Evolutionary conservation across 2,329 filamentous ascomycete species (phyloP).

Genomic region (Parasarocladium wereldwijsianum): DNA sequence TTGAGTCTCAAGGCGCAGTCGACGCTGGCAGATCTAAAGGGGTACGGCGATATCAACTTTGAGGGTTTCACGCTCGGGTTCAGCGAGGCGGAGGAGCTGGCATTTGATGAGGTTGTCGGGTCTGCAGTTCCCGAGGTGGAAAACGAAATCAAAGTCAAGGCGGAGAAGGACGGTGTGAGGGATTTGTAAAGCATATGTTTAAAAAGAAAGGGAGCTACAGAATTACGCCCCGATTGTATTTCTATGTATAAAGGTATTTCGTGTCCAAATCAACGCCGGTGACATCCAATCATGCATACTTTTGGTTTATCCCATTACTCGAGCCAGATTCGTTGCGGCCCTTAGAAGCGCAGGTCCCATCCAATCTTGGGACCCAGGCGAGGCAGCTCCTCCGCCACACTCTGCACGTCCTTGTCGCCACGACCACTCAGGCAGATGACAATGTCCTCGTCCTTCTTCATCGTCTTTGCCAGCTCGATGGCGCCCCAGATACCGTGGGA

Average conservation of each 20-base stretch:
- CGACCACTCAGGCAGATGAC: constrained; percentile 89
- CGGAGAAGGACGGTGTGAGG: constrained; percentile 4
- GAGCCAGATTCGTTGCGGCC: no score
- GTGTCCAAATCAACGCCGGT: no score
- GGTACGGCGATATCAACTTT: constrained; percentile 25
- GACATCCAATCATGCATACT: no score
- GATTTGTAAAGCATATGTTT: not conserved
- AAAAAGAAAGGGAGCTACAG: not conserved
- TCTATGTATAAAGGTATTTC: constrained; percentile 4
- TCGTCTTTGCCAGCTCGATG: constrained; percentile 79
- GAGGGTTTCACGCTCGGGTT: constrained; percentile 30
- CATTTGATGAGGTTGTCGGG: no score
- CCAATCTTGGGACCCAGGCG: constrained; percentile 78
- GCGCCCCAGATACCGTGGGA: constrained; percentile 86
- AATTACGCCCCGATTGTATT: constrained; percentile 2
- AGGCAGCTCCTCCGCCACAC: constrained; percentile 86
- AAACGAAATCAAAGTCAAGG: constrained; percentile 7
- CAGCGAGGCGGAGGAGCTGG: constrained; percentile 23
- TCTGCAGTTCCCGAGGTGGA: constrained; percentile 19
- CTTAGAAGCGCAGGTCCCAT: constrained; percentile 50
- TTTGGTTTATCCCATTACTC: no score
- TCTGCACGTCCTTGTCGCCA: constrained; percentile 98
- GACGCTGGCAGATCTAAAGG: constrained; percentile 22
- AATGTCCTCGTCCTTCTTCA: constrained; percentile 76
- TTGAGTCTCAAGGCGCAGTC: constrained; percentile 19